Conservation (phyloP, 352 stramenopile genomes). For the Phytophthora pisi region DNA sequence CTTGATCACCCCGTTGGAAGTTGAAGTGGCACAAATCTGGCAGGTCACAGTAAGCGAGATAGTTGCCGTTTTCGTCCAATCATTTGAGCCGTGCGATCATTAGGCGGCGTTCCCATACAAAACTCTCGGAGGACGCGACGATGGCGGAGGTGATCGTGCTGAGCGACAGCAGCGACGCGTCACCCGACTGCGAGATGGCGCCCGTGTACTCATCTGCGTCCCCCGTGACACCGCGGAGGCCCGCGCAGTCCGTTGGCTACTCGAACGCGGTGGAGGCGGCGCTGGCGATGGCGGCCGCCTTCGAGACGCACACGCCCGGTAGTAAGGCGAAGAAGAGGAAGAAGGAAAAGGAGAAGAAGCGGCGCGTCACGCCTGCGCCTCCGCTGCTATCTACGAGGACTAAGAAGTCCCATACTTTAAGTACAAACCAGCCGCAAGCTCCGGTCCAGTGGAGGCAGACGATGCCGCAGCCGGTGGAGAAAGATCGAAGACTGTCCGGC, state of each 20-base stretch:
- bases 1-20: background rate
- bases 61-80: background rate
- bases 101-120: background rate
- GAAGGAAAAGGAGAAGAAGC: constrained; percentile 6
- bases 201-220: constrained; percentile 8
- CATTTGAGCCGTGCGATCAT: background rate
- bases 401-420: constrained; percentile 9
- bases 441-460: background rate
- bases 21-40: constrained; percentile 3
- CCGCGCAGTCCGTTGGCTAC: constrained; percentile 27
- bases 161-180: constrained; percentile 35
- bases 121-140: constrained; percentile 5
- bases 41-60: background rate
- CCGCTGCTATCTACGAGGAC: constrained; percentile 19
- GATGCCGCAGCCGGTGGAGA: background rate
- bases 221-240: constrained; percentile 1
- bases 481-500: background rate
- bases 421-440: background rate
- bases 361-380: constrained; percentile 4
- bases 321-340: constrained; percentile 7
- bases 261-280: constrained; percentile 34
- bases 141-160: constrained; percentile 38
- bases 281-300: constrained; percentile 35
- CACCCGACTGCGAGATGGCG: constrained; percentile 22
- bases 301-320: constrained; percentile 5